A percentile compares a stretch with the other conserved stretches of the same genome.
Conservation (phyloP, 2,329 filamentous ascomycete genomes). For the Botrytis sinoallii region DNA sequence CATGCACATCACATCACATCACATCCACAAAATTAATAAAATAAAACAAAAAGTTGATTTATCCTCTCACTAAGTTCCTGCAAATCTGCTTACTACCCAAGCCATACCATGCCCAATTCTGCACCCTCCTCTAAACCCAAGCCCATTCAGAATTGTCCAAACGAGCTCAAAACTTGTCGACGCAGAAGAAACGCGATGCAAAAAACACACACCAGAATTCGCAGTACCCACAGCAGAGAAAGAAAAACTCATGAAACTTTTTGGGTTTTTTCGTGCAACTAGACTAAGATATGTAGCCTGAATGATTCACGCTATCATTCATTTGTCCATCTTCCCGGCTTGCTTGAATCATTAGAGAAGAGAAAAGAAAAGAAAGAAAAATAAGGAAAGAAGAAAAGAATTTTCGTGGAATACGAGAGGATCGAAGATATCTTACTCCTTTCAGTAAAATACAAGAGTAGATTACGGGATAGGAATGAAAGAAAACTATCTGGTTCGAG, state of each 20-base stretch:
- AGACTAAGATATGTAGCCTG: not conserved
- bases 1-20: not conserved
- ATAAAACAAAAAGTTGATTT: not conserved
- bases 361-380: not conserved
- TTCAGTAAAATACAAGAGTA: not conserved
- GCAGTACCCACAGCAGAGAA: not conserved
- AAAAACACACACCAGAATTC: not conserved
- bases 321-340: not conserved
- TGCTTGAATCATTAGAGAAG: not conserved
- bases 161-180: not conserved
- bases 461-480: not conserved
- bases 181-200: not conserved
- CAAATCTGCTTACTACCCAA: not conserved
- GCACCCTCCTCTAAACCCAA: not conserved
- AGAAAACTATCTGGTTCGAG: not conserved
- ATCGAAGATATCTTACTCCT: not conserved
- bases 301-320: not conserved
- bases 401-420: not conserved
- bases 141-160: too few relatives aligned
- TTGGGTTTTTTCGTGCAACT: not conserved
- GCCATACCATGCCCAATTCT: not conserved
- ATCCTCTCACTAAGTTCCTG: not conserved
- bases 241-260: constrained; percentile 1
- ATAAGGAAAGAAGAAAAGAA: not conserved
- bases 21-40: not conserved